Evolutionary conservation across 352 stramenopile species (phyloP), one percentile per base, ranked within the genome.

Genomic region (Phytophthora macrochlamydospora): DNA sequence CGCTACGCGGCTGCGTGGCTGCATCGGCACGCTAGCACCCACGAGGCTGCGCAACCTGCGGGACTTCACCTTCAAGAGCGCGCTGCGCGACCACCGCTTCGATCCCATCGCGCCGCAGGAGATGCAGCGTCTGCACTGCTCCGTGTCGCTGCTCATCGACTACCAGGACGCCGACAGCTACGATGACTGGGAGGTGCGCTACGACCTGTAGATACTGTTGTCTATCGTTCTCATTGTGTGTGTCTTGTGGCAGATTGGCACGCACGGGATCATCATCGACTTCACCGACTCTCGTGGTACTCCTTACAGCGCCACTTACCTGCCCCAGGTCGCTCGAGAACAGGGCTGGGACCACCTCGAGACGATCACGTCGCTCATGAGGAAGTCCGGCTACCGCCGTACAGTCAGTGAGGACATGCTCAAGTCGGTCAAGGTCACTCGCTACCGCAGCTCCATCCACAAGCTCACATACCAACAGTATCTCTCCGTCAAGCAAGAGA

Each of bases 1-100:
- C 48, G 76, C 75, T 14, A 69, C 69, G 33, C 67, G 76, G 7
- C 55, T 94, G 51, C 86, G 86, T 35, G 86, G 86, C 53, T 94
- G 86, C 68, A 94, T 94, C 61, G 86, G 86, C 50, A 94, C 86
- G 38, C 69, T 94, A 38, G 61, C 83, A 28, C 84, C 85, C 45
- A 93, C 84, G 5, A 69, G 65, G 37, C 67, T 94, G 45, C 63
- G 67, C 14, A 92, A 92, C 42, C 53, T 94, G 57, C 85, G 83
- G 33, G 83, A 92, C 51, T 94, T 93, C 58, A 90, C 81, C 35
- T 92, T 93, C 67, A 93, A 93, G 66, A 93, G 85, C 59, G 86
- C 86, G 28, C 69, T 94, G 38, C 84, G 84, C 46, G 86, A 94
- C 67, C 83, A 59, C 8, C 84, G 86, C 52, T 94, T 94, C 56